Conservation (phyloP, 495 filamentous ascomycete genomes). For the Ascodesmis nigricans region DNA sequence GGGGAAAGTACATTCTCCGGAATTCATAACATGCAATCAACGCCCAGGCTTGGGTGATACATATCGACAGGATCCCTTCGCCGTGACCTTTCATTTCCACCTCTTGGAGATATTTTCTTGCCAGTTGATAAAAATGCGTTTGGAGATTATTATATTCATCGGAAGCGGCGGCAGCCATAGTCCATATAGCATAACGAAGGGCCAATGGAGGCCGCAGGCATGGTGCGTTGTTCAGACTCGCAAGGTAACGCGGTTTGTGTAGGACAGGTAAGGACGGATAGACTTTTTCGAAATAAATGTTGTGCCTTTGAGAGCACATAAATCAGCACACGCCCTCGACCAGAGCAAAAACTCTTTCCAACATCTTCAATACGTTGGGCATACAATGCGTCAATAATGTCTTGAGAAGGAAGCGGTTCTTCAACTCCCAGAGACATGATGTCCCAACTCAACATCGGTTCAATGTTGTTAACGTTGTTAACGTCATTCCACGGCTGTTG, state of each 20-base stretch:
- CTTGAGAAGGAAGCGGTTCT: slow-evolving; percentile 69
- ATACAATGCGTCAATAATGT: slow-evolving; percentile 79
- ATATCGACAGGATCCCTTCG: slow-evolving; percentile 61
- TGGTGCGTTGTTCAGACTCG: slow-evolving; percentile 65
- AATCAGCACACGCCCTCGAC: neutral
- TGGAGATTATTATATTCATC: slow-evolving; percentile 60
- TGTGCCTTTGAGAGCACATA: slow-evolving; percentile 31
- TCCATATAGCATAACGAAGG: slow-evolving; percentile 88
- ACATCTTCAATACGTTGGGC: slow-evolving; percentile 9
- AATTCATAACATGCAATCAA: slow-evolving; percentile 75
- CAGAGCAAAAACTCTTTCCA: neutral
- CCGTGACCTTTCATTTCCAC: slow-evolving; percentile 89
- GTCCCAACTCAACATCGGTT: slow-evolving; percentile 37
- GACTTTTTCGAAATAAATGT: slow-evolving; percentile 76
- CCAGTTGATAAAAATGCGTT: slow-evolving; percentile 65
- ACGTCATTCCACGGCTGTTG: too few relatives aligned
- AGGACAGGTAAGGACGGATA: slow-evolving; percentile 71
- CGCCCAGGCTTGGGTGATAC: slow-evolving; percentile 61
- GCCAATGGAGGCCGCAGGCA: slow-evolving; percentile 69
- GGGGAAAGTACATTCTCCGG: slow-evolving; percentile 91
- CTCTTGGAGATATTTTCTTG: slow-evolving; percentile 70
- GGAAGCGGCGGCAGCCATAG: slow-evolving; percentile 55
- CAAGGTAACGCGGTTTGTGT: slow-evolving; percentile 65
- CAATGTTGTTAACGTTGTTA: neutral
- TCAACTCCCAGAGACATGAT: slow-evolving; percentile 87